phyloP scores from a whole-genome alignment of 768 basidiomycete genomes.

The Galerina sulciceps region DNA sequence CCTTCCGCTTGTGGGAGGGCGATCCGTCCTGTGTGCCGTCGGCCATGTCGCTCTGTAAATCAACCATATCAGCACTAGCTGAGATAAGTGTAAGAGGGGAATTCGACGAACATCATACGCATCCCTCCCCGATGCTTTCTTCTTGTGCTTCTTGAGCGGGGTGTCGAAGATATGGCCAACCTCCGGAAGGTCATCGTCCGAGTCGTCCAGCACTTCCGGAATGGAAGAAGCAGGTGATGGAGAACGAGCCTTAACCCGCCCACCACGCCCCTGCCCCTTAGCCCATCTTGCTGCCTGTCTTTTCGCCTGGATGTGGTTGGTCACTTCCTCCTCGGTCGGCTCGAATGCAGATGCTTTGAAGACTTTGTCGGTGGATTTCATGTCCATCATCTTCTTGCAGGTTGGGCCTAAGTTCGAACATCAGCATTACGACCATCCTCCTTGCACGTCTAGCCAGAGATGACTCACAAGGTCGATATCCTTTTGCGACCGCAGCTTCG shows the following conservation, averaged over 20 bases:
- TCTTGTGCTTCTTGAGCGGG: conserved; percentile 17
- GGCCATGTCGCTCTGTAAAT: conserved; percentile 22
- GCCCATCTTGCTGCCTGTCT: conserved; percentile 30
- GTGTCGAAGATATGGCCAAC: conserved; percentile 41
- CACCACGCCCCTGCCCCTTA: no score
- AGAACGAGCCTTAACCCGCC: conserved; percentile 22
- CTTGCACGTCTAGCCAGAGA: not conserved
- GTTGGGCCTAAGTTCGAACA: conserved; percentile 51
- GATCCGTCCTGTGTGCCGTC: conserved; percentile 26
- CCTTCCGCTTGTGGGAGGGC: conserved; percentile 22
- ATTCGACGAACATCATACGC: conserved; percentile 5
- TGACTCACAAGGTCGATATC: conserved; percentile 59
- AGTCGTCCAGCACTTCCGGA: conserved; percentile 36
- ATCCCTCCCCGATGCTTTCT: conserved; percentile 36
- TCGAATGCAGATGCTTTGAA: conserved; percentile 74
- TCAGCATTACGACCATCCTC: not conserved
- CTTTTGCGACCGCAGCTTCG: conserved; percentile 60
- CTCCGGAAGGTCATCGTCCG: conserved; percentile 60
- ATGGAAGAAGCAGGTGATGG: conserved; percentile 30
- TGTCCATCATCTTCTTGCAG: conserved; percentile 70
- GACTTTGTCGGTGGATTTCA: conserved; percentile 44
- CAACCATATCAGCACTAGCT: not conserved
- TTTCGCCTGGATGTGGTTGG: conserved; percentile 38
- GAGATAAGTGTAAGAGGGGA: not conserved
- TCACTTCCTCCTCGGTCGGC: conserved; percentile 63